Evolutionary conservation across 2,329 filamentous ascomycete species (phyloP).

Genomic region (Xylariaceae sp.): DNA sequence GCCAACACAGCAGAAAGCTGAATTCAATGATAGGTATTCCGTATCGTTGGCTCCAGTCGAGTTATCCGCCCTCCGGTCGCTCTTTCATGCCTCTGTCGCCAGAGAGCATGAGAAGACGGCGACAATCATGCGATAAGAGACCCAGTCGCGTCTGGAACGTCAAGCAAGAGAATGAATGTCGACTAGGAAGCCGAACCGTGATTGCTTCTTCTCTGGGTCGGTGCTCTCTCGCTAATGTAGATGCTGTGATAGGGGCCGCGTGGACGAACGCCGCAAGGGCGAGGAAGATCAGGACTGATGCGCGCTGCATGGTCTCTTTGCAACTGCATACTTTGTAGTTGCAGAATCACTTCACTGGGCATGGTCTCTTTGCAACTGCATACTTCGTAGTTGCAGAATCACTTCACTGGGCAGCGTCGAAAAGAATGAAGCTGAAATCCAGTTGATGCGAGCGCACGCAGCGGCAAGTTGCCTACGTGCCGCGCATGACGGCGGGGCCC

Average conservation of each 20-base stretch:
- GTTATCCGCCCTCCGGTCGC: background rate
- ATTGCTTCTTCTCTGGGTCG: slow-evolving; percentile 20
- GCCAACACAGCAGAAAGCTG: background rate
- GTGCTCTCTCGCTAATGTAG: slow-evolving; percentile 22
- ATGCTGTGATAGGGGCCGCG: slow-evolving; percentile 27
- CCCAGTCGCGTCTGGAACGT: slow-evolving; percentile 18
- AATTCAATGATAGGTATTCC: too few species aligned
- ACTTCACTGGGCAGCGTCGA: background rate
- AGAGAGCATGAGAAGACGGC: background rate
- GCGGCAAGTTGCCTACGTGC: background rate
- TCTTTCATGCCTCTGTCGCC: background rate
- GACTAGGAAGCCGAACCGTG: slow-evolving; percentile 20
- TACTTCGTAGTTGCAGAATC: background rate
- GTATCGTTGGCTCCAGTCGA: background rate
- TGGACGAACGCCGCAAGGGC: slow-evolving; percentile 28
- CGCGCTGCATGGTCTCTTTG: slow-evolving; percentile 22
- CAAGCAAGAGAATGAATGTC: slow-evolving; percentile 20
- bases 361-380: slow-evolving; percentile 8
- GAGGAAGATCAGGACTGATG: slow-evolving; percentile 21
- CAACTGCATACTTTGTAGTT: background rate
- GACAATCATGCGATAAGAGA: background rate
- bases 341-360: background rate
- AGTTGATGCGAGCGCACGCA: background rate
- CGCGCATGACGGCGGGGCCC: background rate
- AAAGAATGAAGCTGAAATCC: background rate